phyloP scores from a whole-genome alignment of 1,139 yeast species.

The Yamadazyma membranifaciens region DNA sequence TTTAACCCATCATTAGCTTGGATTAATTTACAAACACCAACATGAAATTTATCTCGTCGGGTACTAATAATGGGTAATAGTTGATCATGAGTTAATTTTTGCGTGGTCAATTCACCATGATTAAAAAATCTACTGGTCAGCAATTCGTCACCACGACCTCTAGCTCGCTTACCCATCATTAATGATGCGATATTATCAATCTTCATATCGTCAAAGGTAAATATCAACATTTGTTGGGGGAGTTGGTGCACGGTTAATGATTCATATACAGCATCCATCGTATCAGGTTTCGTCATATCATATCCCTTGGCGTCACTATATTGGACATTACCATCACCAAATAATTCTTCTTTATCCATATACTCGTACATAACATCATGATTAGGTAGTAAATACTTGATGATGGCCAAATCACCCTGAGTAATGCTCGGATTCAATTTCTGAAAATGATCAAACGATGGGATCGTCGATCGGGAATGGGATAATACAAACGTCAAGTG shows the following conservation, averaged over 20 bases:
- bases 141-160: conserved; percentile 15
- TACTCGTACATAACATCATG: conserved; percentile 67
- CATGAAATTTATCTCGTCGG: conserved; percentile 53
- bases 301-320: conserved; percentile 46
- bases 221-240: conserved; percentile 53
- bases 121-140: conserved; percentile 13
- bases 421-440: conserved; percentile 31
- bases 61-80: conserved; percentile 59
- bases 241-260: conserved; percentile 18
- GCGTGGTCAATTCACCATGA: conserved; percentile 13
- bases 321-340: conserved; percentile 26
- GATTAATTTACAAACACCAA: conserved; percentile 42
- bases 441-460: conserved; percentile 34
- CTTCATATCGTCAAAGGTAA: conserved; percentile 75
- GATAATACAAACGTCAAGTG: conserved; percentile 43
- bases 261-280: conserved; percentile 33
- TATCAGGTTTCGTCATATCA: conserved; percentile 32
- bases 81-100: conserved; percentile 24
- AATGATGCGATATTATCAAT: conserved; percentile 40
- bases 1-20: conserved; percentile 2
- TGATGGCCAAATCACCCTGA: conserved; percentile 56
- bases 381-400: conserved; percentile 62
- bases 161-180: conserved; percentile 20
- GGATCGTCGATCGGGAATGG: conserved; percentile 43
- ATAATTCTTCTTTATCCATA: conserved; percentile 68